Base-by-base conservation (phyloP, 208 protist genomes). In the Strigomonas culicis region DNA sequence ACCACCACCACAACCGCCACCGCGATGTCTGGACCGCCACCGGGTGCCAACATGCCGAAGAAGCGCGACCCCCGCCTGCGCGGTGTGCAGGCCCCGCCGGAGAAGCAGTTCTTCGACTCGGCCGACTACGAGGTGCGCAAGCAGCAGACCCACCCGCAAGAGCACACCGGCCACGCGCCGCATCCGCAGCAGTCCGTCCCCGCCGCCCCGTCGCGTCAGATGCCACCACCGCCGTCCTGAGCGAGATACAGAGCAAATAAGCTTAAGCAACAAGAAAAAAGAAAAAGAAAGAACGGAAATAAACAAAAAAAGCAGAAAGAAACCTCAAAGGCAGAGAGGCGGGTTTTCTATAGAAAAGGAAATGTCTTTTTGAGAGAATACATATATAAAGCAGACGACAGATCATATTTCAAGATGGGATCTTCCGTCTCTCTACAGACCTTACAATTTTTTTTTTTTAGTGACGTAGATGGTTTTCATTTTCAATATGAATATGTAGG, bases 21-120 rank as follows among this genome's bases (percentile, higher is more conserved):
- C 34, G 27, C 31, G 30, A 68, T 68, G 65, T 31, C 65, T 41
- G 65, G 58, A 15, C 25, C 72, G 15, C 85, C 88, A 7, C 65
- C 84, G 4, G 85, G 84, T 31, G 85, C 90, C 31, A 91, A 88
- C 53, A 95, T 95, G 88, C 88, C 88, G 21, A 95, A 91, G 70
- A 95, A 95, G 68, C 65, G 74, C 19, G 88, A 95, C 44, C 88
- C 88, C 24, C 88, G 85, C 39, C 82, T 95, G 46, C 82, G 85
- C 19, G 81, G 79, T 24, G 39, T 95, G 65, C 77, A 92, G 70
- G 74, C 80, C 34, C 88, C 88, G 10, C 73, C 34, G 41, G 67
- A 77, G 56, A 81, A 92, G 50, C 78, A 92, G 66, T 95, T 90
- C 68, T 95, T 95, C 59, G 88, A 95, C 66, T 95, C 88, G 6